Evolutionary conservation across 2,329 filamentous ascomycete genomes (phyloP), one percentile per base, ranked within the genome.

Genomic region (Pyrenochaeta sp.): DNA sequence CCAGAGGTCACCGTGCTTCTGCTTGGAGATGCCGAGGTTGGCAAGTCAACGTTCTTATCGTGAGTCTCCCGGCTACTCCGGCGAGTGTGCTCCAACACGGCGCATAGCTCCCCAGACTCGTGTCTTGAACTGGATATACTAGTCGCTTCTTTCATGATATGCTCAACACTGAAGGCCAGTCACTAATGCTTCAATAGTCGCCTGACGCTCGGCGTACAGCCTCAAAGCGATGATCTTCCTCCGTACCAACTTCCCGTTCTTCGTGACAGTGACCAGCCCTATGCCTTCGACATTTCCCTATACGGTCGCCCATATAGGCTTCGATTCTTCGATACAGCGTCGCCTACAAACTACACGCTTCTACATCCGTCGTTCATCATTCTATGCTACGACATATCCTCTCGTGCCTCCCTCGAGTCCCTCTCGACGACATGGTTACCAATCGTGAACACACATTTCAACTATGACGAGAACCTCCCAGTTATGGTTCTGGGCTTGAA

Each of bases 41-140:
- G 85, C 51, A 88, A 87, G 73, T 85, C 85, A 45, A 85, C 83
- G 9, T 87, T 88, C 58, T 72, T 88, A 56, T 84, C 85, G 83
- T 87, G 77, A 71, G 83, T 81, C 46, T 20, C 56, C 53, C 49
- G 47, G 60, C 43, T 20, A 20, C 37, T 11, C 4, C 14, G 29
- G 27, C 29, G 45, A 31, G 37, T 32, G 3, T 40, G 7, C 20
- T 12, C 12, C 5, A 5, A 1, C 18, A 17, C 35, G 20, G 20
- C 23, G 17, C 35, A 15, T 17, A 21, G 14, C 18, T 41, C 37
- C 10, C 7, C 21, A 42, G 39, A 20, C n/a, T 6, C 39, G 20
- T 15, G 2, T 29, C 6, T 32, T 4, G 31, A 31, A 7, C 21
- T 27, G 21, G 7, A 17, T n/a, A 31, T 37, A 17, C 60, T 68